phyloP scores from a whole-genome alignment of 1,284 basidiomycete genomes.

The Rhodotorula mucilaginosa region DNA sequence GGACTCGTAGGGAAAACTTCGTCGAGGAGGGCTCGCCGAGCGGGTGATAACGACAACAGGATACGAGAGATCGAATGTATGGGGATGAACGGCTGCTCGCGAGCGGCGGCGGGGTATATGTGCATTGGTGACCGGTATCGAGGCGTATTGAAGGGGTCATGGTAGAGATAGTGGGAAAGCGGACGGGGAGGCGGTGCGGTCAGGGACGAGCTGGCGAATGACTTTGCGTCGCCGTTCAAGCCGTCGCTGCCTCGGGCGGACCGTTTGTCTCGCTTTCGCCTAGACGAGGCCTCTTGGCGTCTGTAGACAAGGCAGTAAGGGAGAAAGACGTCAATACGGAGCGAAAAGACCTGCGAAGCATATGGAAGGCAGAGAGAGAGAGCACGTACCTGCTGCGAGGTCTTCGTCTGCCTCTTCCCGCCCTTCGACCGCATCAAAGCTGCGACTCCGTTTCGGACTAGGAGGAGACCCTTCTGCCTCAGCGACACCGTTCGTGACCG shows the following conservation, averaged over 20 bases:
- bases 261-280: too few species aligned
- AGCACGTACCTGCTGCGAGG: neutral
- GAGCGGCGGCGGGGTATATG: too few species aligned
- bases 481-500: neutral
- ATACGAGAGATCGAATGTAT: neutral
- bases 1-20: too few species aligned
- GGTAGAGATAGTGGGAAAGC: too few species aligned
- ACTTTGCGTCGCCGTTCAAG: neutral
- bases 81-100: neutral
- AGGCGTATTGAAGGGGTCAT: neutral
- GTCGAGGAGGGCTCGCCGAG: too few species aligned
- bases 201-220: neutral
- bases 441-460: slow-evolving; percentile 15
- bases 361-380: neutral
- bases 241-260: neutral
- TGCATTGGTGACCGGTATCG: neutral
- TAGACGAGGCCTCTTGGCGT: slow-evolving; percentile 20
- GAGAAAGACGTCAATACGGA: neutral
- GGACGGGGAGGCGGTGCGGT: neutral
- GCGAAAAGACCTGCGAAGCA: neutral
- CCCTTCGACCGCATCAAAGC: neutral
- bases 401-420: neutral
- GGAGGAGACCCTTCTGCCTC: neutral
- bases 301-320: neutral
- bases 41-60: neutral